Base-by-base conservation (phyloP, 352 stramenopile genomes). In the Pythium phragmiticola region DNA sequence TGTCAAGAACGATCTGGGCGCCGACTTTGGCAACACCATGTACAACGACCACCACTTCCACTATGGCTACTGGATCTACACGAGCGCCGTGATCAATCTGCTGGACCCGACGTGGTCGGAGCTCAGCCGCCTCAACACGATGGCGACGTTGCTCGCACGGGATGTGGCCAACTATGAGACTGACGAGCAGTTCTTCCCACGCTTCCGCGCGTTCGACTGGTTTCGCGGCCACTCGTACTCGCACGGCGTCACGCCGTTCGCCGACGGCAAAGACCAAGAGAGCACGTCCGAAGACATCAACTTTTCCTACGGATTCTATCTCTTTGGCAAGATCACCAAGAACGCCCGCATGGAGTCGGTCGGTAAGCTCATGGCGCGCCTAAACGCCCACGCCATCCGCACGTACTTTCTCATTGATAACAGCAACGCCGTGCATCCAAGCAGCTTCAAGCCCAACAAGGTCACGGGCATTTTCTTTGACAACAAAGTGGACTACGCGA, bases 31-130 rank as follows among this genome's bases (percentile, higher is more conserved):
- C 34, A 39, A 39, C 34, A 39, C 34, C 34, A 39, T 79, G 52
- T 90, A 89, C 70, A 90, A 90, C 57, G 82, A 90, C 48, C 82
- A 90, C 65, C 82, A 90, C 68, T 90, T 81, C 57, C 82, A 90
- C 69, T 90, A 84, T 63, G 82, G 82, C 51, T 90, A 90, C 66
- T 82, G 80, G 74, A 69, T 90, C 49, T 77, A 83, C 69, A 77
- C 75, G 41, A 73, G 75, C 28, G 82, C 80, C 3, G 73, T 90
- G 28, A 64, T 89, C 66, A 92, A 92, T 63, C 79, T 82, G 55
- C 64, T 92, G 43, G 77, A 92, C 54, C 82, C 77, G 58, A 87
- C 74, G 5, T 89, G 81, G 83, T 55, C 34, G 21, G 69, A 69
- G 12, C 62, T 89, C n/a, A 59, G 51, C 41, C 69, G 80, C 3